A percentile compares a stretch with the other conserved stretches of the same genome.
Conservation (phyloP, 495 filamentous ascomycete genomes). For the Podospora pseudoanserina region DNA sequence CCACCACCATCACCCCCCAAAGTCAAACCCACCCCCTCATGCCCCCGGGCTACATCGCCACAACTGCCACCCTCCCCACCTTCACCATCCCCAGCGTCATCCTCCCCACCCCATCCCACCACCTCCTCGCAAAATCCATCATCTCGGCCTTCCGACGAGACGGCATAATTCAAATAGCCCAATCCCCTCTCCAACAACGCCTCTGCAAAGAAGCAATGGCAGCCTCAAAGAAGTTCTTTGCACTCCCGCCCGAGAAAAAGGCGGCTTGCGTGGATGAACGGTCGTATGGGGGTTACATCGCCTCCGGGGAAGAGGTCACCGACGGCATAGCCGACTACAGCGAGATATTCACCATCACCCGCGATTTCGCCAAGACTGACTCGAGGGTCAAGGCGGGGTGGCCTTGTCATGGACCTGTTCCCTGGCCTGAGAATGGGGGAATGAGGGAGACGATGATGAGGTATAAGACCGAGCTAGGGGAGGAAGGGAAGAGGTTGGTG, state of each 20-base stretch:
- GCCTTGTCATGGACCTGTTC: slow-evolving; percentile 47
- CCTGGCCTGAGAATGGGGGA: slow-evolving; percentile 37
- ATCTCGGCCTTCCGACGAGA: slow-evolving; percentile 40
- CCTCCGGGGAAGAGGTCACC: slow-evolving; percentile 48
- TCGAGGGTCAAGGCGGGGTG: slow-evolving; percentile 36
- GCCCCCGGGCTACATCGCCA: slow-evolving; percentile 38
- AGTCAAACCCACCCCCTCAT: slow-evolving; percentile 19
- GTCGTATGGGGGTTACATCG: slow-evolving; percentile 47
- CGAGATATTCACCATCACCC: slow-evolving; percentile 48
- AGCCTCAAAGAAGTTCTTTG: slow-evolving; percentile 39
- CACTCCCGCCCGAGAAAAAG: slow-evolving; percentile 31
- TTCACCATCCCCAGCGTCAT: slow-evolving; percentile 36
- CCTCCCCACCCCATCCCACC: slow-evolving; percentile 26
- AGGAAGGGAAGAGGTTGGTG: slow-evolving; percentile 39
- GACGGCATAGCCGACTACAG: slow-evolving; percentile 46
- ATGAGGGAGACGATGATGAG: slow-evolving; percentile 35
- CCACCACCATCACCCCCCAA: neutral
- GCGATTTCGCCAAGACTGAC: slow-evolving; percentile 38
- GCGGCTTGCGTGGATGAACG: slow-evolving; percentile 41
- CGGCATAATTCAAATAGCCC: slow-evolving; percentile 44
- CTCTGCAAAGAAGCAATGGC: slow-evolving; percentile 30
- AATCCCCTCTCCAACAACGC: slow-evolving; percentile 25
- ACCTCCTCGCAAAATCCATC: slow-evolving; percentile 34
- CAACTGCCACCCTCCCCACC: slow-evolving; percentile 32
- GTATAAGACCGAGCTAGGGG: slow-evolving; percentile 33